These are phyloP conservation scores for Echeveria elegans DNA, from an alignment of 164 flowering plant species.

Conservation along the genomic window DNA sequence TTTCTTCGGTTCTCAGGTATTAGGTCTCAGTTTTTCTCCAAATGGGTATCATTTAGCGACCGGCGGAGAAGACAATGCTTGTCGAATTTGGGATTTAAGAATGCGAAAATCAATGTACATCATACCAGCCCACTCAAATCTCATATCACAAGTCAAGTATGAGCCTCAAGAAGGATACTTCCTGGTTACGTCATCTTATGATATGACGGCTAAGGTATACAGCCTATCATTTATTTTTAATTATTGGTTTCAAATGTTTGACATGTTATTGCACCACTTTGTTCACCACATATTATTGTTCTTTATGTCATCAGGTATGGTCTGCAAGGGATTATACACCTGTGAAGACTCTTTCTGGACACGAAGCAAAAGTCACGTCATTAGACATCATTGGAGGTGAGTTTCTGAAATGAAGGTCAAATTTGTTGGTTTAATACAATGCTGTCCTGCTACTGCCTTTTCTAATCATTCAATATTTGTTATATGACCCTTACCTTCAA, in stretches of 20 bases:
- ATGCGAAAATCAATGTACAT: constrained; percentile 65
- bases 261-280: not conserved
- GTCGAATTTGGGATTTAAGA: constrained; percentile 94
- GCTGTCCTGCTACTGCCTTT: too few relatives aligned
- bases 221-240: not conserved
- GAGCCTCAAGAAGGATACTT: constrained; percentile 96
- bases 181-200: constrained; percentile 79
- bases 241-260: not conserved
- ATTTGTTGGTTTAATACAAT: not conserved
- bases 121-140: constrained; percentile 92
- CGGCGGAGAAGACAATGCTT: constrained; percentile 90
- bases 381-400: constrained; percentile 72
- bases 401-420: too few relatives aligned
- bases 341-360: constrained; percentile 75
- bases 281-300: not conserved
- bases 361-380: constrained; percentile 83
- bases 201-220: constrained; percentile 81
- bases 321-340: constrained; percentile 88
- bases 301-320: constrained; percentile 54
- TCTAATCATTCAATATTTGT: too few relatives aligned
- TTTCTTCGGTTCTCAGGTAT: constrained; percentile 41
- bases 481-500: too few relatives aligned
- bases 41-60: constrained; percentile 97
- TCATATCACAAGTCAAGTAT: constrained; percentile 83
- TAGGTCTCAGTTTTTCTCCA: constrained; percentile 75